These are phyloP conservation scores for Daldinia sp. DNA, from an alignment of 2,329 filamentous ascomycete species.

Conservation along the genomic window DNA sequence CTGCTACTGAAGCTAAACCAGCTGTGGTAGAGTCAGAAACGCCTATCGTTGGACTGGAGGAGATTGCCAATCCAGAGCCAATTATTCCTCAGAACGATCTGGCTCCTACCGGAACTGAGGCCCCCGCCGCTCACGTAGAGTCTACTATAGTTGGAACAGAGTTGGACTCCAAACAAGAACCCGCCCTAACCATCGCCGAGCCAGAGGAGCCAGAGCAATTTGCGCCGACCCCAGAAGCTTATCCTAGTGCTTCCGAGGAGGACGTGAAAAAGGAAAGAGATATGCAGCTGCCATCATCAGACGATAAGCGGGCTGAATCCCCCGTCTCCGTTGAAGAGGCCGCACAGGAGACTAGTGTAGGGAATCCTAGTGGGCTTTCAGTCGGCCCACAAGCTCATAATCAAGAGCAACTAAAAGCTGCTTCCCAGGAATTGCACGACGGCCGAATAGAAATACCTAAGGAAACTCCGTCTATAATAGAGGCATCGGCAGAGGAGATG, in stretches of 20 bases:
- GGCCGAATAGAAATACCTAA: slow-evolving; percentile 17
- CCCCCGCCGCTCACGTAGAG: neutral
- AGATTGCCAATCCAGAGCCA: slow-evolving; percentile 5
- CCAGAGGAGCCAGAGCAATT: slow-evolving; percentile 18
- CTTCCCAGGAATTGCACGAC: slow-evolving; percentile 16
- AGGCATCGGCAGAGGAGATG: slow-evolving; percentile 50
- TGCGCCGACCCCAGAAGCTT: slow-evolving; percentile 19
- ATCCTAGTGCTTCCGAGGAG: slow-evolving; percentile 38
- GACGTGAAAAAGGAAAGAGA: slow-evolving; percentile 43
- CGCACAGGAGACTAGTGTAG: slow-evolving; percentile 12
- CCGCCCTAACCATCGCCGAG: neutral
- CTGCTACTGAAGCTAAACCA: neutral
- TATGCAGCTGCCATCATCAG: slow-evolving; percentile 30
- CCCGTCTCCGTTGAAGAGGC: slow-evolving; percentile 11
- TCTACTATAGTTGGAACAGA: neutral
- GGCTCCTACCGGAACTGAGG: slow-evolving; percentile 1
- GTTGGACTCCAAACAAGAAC: neutral
- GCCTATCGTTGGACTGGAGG: neutral
- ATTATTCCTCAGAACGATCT: neutral
- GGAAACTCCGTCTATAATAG: slow-evolving; percentile 33
- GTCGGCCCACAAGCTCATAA: slow-evolving; percentile 7
- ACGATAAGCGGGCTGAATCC: slow-evolving; percentile 24
- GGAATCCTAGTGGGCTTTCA: neutral
- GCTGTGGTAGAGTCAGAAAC: neutral
- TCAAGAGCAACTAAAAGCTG: slow-evolving; percentile 22